Conservation (phyloP, 2,329 filamentous ascomycete species). For the Amesomyces nigricolor region DNA sequence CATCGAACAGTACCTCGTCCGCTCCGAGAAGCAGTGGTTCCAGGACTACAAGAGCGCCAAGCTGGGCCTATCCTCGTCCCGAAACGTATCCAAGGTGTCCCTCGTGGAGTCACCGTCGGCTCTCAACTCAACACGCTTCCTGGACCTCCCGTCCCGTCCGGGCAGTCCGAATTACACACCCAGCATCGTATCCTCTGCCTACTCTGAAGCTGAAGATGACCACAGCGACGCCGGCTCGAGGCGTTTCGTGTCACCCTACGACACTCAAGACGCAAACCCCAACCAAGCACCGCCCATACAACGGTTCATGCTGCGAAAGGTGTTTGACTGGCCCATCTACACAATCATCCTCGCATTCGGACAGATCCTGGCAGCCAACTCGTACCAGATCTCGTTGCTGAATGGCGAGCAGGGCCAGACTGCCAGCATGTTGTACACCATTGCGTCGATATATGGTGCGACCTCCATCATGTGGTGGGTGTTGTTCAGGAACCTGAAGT, state of each 20-base stretch:
- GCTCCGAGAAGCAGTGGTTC: slow-evolving; percentile 63
- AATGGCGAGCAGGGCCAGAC: slow-evolving; percentile 56
- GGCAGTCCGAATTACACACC: slow-evolving; percentile 11
- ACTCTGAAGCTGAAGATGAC: slow-evolving; percentile 10
- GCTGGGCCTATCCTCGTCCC: slow-evolving; percentile 43
- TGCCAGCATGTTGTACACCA: slow-evolving; percentile 52
- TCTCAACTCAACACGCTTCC: slow-evolving; percentile 4
- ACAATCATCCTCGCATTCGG: slow-evolving; percentile 55
- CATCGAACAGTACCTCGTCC: slow-evolving; percentile 58
- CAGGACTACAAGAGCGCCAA: slow-evolving; percentile 50
- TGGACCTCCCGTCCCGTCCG: slow-evolving; percentile 11
- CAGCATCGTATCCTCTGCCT: slow-evolving; percentile 14
- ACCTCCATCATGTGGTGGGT: slow-evolving; percentile 58
- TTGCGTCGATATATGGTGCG: slow-evolving; percentile 52
- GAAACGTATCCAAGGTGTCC: slow-evolving; percentile 22
- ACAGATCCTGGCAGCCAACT: slow-evolving; percentile 59
- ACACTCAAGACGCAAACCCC: slow-evolving; percentile 5
- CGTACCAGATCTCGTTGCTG: slow-evolving; percentile 60
- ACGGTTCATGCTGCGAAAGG: slow-evolving; percentile 49
- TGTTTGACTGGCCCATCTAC: slow-evolving; percentile 59
- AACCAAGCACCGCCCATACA: slow-evolving; percentile 6
- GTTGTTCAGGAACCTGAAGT: slow-evolving; percentile 51
- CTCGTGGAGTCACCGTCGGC: slow-evolving; percentile 13
- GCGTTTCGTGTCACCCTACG: slow-evolving; percentile 7
- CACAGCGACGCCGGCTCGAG: neutral